Base-by-base conservation (phyloP, 2,329 filamentous ascomycete species). In the Basipetospora chlamydospora region DNA sequence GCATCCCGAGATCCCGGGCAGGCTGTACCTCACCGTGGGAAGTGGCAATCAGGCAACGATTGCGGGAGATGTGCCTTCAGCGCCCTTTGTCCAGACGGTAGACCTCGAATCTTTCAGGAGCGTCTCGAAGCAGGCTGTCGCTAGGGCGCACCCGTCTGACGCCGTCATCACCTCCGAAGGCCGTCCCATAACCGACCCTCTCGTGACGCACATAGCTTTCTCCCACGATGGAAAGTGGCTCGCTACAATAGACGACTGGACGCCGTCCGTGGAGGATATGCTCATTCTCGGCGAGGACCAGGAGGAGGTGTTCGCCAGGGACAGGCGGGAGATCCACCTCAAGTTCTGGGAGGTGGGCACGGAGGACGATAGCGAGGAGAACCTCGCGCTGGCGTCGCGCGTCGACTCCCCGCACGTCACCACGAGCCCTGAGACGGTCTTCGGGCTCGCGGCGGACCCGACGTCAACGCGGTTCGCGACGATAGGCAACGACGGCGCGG, bases 201-300 rank as follows among this genome's bases (percentile, higher is more conserved):
- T 80, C 42, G 71, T 94, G 32, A 79, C 73, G 6, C 72, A 80
- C 39, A 62, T 96, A 35, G 71, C 77, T 29, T 74, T 90, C 46
- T 88, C 82, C 29, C 63, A 70, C 34, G 80, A 96, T 50, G 88
- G 88, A 13, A 69, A 75, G 44, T 96, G 88, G 87, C 69, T 98
- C 39, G 87, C 81, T 4, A 95, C 85, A 2, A 72, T 93, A 1
- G 90, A 98, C 52, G 82, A 87, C 49, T 98, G 90, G 90, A 68
- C 70, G 35, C 86, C 86, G 1, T 74, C 82, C 8, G 59, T 62
- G 10, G 63, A 70, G 41, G 86, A 95, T 49, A 57, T 82, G 11
- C 67, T 72, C 26, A 67, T 50, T 30, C 46, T 58, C 2, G 47
- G 45, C 21, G 41, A 46, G 20, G 57, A 59, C 15, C 44, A 44